These are phyloP conservation scores for Brachypodium distachyon DNA, from an alignment of 202 grass and related monocot genomes.

Conservation along the genomic window DNA sequence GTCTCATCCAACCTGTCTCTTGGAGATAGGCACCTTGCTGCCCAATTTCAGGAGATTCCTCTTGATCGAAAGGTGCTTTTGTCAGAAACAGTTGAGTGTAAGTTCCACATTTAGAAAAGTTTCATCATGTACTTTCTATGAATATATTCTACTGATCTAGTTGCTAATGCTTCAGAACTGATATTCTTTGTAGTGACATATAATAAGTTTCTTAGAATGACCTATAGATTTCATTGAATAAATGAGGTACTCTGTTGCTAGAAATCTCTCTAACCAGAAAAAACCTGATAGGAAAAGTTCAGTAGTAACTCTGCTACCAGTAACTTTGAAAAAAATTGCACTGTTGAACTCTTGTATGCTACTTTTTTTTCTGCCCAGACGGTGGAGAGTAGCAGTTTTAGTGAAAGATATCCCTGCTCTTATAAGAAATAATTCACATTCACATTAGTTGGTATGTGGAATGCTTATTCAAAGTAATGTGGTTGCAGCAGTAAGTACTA, in stretches of 20 bases:
- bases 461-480: not conserved
- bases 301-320: not conserved
- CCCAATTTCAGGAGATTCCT: conserved; percentile 93
- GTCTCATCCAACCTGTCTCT: conserved; percentile 70
- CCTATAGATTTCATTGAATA: not conserved
- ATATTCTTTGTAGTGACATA: not conserved
- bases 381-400: not conserved
- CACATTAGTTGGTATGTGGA: not conserved
- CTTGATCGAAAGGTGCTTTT: conserved; percentile 75
- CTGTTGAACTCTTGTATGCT: not conserved
- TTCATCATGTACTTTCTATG: not conserved
- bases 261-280: not conserved
- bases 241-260: not conserved
- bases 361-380: not conserved
- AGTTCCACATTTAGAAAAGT: conserved; percentile 4
- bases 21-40: conserved; percentile 78
- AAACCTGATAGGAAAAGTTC: not conserved
- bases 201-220: not conserved
- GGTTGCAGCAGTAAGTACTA: not conserved
- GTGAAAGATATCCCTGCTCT: not conserved
- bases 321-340: not conserved
- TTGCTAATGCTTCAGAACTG: not conserved
- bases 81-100: conserved; percentile 92
- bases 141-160: not conserved
- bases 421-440: not conserved